A percentile compares a stretch with the other conserved stretches of the same genome.
phyloP scores from a whole-genome alignment of 768 basidiomycete genomes.

The Auricularia sp. region DNA sequence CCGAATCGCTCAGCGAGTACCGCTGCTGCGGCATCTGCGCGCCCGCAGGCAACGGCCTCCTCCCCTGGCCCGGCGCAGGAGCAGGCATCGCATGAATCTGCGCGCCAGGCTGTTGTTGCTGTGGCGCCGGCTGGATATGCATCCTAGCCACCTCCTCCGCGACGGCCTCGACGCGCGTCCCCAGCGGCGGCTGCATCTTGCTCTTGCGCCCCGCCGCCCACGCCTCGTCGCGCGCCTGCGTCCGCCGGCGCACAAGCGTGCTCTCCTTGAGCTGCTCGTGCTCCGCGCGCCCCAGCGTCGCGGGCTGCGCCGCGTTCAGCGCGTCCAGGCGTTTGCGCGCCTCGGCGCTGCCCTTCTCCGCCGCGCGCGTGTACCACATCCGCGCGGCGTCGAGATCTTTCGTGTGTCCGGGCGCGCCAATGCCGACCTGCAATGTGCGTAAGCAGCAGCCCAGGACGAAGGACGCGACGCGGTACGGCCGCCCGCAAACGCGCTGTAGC shows the following conservation, averaged over 20 bases:
- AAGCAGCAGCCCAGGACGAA: neutral
- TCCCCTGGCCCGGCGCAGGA: neutral
- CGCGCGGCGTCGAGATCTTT: slow-evolving; percentile 55
- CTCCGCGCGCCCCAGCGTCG: slow-evolving; percentile 62
- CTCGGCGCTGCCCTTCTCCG: slow-evolving; percentile 70
- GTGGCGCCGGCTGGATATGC: neutral
- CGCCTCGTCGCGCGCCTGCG: slow-evolving; percentile 38
- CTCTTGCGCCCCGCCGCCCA: neutral
- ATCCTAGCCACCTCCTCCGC: neutral
- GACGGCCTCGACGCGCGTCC: neutral
- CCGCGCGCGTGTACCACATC: slow-evolving; percentile 78
- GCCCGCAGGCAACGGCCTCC: neutral
- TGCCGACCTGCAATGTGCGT: slow-evolving; percentile 44
- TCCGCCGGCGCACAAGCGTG: slow-evolving; percentile 76
- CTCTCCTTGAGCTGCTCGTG: slow-evolving; percentile 71
- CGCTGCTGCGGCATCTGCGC: neutral
- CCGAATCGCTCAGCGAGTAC: neutral
- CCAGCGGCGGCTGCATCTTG: slow-evolving; percentile 1
- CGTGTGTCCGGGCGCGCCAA: slow-evolving; percentile 44
- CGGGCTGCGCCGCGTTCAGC: slow-evolving; percentile 50
- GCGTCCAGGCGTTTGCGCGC: slow-evolving; percentile 66
- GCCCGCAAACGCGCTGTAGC: too few species aligned
- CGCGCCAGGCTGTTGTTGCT: neutral
- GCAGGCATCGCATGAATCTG: neutral
- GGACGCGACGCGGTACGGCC: too few species aligned